Conservation (phyloP, 2,329 filamentous ascomycete species). For the Parastagonospora nodorum region DNA sequence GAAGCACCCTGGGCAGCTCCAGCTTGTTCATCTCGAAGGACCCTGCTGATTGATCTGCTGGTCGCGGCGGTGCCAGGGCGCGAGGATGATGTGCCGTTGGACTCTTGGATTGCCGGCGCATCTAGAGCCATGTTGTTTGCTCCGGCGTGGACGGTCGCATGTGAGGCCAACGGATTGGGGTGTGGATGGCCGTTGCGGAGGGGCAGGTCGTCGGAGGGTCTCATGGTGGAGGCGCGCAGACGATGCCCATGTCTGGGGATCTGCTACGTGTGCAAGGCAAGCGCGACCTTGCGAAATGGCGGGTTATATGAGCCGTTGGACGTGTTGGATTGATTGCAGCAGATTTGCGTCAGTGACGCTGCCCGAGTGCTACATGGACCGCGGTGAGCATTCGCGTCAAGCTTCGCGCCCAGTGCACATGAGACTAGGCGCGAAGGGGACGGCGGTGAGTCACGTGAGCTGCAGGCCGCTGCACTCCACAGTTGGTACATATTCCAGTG, state of each 20-base stretch:
- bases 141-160: constrained; percentile 22
- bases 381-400: constrained; percentile 8
- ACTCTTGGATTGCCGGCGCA: constrained; percentile 13
- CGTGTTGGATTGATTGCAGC: not conserved
- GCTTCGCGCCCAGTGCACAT: not conserved
- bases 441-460: constrained; percentile 21
- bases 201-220: constrained; percentile 33
- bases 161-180: constrained; percentile 35
- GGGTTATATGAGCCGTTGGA: not conserved
- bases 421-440: constrained; percentile 15
- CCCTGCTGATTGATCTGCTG: constrained; percentile 17
- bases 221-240: constrained; percentile 36
- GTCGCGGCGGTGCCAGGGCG: constrained; percentile 36
- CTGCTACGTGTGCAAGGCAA: constrained; percentile 10
- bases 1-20: constrained; percentile 55
- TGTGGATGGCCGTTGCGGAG: constrained; percentile 25
- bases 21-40: constrained; percentile 26
- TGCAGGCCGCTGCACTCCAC: not conserved
- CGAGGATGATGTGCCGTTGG: constrained; percentile 17
- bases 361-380: not conserved
- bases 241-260: constrained; percentile 39
- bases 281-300: not conserved
- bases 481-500: too few species aligned
- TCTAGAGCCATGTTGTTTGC: constrained; percentile 24
- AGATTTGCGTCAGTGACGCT: not conserved